Evolutionary conservation across 495 filamentous ascomycete genomes (phyloP).

Genomic region (Aspergillus homomorphus): DNA sequence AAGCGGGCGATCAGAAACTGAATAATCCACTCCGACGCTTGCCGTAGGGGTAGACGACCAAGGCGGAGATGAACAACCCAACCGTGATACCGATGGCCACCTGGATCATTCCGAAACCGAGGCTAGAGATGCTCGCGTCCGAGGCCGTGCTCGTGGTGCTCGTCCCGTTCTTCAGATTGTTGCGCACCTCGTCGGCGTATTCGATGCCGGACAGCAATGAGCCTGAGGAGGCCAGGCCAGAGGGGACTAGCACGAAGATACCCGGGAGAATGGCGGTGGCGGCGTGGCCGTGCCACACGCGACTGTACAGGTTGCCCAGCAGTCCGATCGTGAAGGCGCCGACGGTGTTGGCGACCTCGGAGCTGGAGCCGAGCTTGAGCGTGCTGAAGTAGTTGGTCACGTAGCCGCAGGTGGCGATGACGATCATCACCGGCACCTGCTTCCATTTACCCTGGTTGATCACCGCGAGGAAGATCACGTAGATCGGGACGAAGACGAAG

Average conservation of each 20-base stretch:
- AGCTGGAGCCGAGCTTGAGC: slow-evolving; percentile 64
- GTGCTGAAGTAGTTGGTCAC: slow-evolving; percentile 79
- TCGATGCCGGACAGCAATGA: slow-evolving; percentile 74
- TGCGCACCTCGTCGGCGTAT: slow-evolving; percentile 69
- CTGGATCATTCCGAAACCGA: slow-evolving; percentile 84
- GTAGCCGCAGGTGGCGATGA: slow-evolving; percentile 80
- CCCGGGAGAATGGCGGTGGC: slow-evolving; percentile 87
- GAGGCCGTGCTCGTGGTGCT: slow-evolving; percentile 37
- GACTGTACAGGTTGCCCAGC: slow-evolving; percentile 81
- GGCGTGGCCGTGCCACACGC: slow-evolving; percentile 77
- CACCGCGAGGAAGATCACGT: slow-evolving; percentile 74
- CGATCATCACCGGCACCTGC: slow-evolving; percentile 80
- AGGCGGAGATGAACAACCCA: slow-evolving; percentile 77
- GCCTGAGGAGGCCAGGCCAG: slow-evolving; percentile 78
- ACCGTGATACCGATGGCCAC: slow-evolving; percentile 92
- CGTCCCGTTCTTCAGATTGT: slow-evolving; percentile 44
- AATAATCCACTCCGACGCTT: slow-evolving; percentile 87
- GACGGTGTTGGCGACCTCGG: slow-evolving; percentile 80
- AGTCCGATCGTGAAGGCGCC: slow-evolving; percentile 85
- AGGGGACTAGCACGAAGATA: slow-evolving; percentile 93
- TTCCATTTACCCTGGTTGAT: slow-evolving; percentile 92
- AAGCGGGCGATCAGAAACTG: slow-evolving; percentile 56
- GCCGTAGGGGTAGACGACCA: slow-evolving; percentile 85
- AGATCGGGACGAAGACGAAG: slow-evolving; percentile 65
- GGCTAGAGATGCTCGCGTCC: slow-evolving; percentile 62